Evolutionary conservation across 371 early-diverging fungal species (phyloP).

Genomic region (Rhizopus arrhizus): DNA sequence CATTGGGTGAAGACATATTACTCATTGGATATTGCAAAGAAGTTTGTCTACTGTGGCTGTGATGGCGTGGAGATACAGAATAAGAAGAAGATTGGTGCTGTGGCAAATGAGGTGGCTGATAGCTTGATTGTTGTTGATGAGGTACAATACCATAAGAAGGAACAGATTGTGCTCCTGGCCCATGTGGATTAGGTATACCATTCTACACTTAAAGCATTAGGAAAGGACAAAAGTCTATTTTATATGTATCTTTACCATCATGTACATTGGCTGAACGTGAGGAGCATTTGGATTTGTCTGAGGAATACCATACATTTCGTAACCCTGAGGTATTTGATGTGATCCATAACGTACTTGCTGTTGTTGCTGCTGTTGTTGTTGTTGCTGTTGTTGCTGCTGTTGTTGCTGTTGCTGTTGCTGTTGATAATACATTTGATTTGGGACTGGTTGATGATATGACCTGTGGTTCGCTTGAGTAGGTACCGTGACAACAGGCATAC

Average conservation of each 20-base stretch:
- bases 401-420: constrained; percentile 21
- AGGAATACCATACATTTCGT: constrained; percentile 44
- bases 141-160: constrained; percentile 19
- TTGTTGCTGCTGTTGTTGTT: constrained; percentile 23
- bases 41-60: constrained; percentile 24
- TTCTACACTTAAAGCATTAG: constrained; percentile 17
- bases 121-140: not conserved
- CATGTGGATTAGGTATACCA: constrained; percentile 15
- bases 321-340: constrained; percentile 21
- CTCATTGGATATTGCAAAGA: constrained; percentile 18
- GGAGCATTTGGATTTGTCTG: constrained; percentile 7
- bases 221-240: constrained; percentile 7
- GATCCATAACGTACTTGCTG: constrained; percentile 10
- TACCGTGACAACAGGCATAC: constrained; percentile 29
- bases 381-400: constrained; percentile 16
- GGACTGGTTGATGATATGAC: constrained; percentile 21
- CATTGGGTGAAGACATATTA: constrained; percentile 20
- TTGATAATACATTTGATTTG: constrained; percentile 20
- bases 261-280: constrained; percentile 14
- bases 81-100: constrained; percentile 20
- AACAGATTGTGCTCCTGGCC: constrained; percentile 13
- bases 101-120: constrained; percentile 9
- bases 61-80: constrained; percentile 23
- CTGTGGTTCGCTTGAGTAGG: constrained; percentile 25
- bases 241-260: constrained; percentile 15